Base-by-base conservation (phyloP, 345 rosid species). In the Ceriops decandra region DNA sequence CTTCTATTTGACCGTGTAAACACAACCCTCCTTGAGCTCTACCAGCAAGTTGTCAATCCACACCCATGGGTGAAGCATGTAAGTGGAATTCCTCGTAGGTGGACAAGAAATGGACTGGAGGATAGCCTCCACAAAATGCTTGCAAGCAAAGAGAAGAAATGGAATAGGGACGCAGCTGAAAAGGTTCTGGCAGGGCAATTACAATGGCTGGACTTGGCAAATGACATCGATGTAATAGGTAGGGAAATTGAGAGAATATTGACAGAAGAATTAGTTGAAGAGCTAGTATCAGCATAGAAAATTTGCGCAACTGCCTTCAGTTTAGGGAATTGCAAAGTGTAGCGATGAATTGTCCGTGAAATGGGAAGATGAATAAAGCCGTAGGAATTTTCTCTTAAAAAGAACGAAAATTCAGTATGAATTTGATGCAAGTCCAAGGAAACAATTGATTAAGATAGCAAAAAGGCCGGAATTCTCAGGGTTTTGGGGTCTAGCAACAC, bases 1-100 rank as follows among this genome's bases (percentile, higher is more conserved):
- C 82, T 92, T 42, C 81, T 89, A 4, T 95, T 90, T 11, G 96
- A 95, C 60, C 84, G 80, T 4, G 76, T 92, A 42, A 92, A 86
- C 72, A 66, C 68, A 4, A 86, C 86, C 54, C 85, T 92, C 38
- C 52, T 72, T 53, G 81, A 72, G 64, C 82, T 89, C 7, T 66
- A 82, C 69, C 82, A 74, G 78, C 85, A 79, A 76, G 72, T 66
- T 22, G 75, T 69, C 1, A 73, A 82, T 72, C 88, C 85, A 42
- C 85, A 68, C 54, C 93, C 92, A 4, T 90, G 98, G 95, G 77
- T 84, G 69, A 78, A 73, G 73, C 53, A 76, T 36, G 46, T 66
- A 47, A 69, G 49, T 4, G 78, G 76, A 57, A 13, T 68, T 1
- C 42, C 57, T 53, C 24, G 64, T 6, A 79, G 69, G 69, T 82